These are phyloP conservation scores for Dovyalis caffra DNA, from an alignment of 345 rosid genomes.

Conservation along the genomic window DNA sequence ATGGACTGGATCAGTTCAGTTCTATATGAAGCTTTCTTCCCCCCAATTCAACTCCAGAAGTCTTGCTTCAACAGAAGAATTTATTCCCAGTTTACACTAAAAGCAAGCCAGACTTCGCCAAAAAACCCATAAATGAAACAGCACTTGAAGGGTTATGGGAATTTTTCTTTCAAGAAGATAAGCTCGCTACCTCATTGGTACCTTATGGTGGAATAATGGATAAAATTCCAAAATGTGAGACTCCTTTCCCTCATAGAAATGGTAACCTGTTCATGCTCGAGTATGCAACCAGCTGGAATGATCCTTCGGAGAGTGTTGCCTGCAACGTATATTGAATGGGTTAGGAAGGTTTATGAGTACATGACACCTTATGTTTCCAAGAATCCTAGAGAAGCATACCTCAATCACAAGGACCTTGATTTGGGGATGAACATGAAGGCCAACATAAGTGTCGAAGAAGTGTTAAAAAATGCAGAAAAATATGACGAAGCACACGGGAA, in stretches of 20 bases:
- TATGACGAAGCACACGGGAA: too few relatives aligned
- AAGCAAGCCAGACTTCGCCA: conserved; percentile 39
- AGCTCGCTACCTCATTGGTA: conserved; percentile 50
- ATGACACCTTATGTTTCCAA: conserved; percentile 24
- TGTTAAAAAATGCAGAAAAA: too few relatives aligned
- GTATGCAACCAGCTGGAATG: conserved; percentile 21
- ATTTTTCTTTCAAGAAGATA: conserved; percentile 46
- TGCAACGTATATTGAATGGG: conserved; percentile 22
- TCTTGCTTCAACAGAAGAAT: conserved; percentile 29
- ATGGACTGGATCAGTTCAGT: conserved; percentile 36
- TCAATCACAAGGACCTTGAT: conserved; percentile 30
- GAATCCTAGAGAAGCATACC: conserved; percentile 25
- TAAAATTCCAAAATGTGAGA: conserved; percentile 33
- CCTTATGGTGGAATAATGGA: conserved; percentile 80
- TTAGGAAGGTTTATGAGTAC: conserved; percentile 18
- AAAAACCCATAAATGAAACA: conserved; percentile 27
- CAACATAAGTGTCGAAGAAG: background rate
- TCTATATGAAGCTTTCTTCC: conserved; percentile 22
- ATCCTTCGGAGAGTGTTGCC: conserved; percentile 2
- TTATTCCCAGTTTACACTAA: conserved; percentile 26
- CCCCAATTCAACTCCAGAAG: conserved; percentile 23
- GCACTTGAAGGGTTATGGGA: conserved; percentile 32
- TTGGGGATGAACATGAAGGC: conserved; percentile 16
- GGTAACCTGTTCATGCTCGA: conserved; percentile 27
- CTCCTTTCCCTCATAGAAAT: conserved; percentile 34